A percentile compares a stretch with the other conserved stretches of the same genome.
These are phyloP conservation scores for Eutrema japonicum DNA, from an alignment of 345 rosid genomes.

Conservation along the genomic window DNA sequence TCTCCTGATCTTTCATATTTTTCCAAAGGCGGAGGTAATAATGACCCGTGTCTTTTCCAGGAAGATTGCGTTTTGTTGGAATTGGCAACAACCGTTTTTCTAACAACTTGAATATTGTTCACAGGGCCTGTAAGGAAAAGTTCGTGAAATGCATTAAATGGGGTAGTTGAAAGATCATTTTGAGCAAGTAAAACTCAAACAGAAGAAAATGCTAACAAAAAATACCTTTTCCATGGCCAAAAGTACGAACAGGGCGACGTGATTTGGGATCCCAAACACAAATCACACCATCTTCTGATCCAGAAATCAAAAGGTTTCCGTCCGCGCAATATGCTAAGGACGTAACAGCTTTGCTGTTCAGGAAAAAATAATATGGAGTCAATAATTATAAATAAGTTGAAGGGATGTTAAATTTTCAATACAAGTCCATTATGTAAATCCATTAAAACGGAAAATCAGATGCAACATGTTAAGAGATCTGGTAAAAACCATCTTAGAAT, in stretches of 20 bases:
- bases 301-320: constrained; percentile 68
- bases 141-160: background rate
- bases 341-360: constrained; percentile 71
- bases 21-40: constrained; percentile 64
- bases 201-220: constrained; percentile 14
- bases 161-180: background rate
- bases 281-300: constrained; percentile 81
- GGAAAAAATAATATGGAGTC: constrained; percentile 18
- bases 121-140: constrained; percentile 54
- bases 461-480: constrained; percentile 10
- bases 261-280: constrained; percentile 66
- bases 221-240: constrained; percentile 70
- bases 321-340: constrained; percentile 65
- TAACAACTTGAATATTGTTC: constrained; percentile 66
- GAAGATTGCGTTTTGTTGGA: constrained; percentile 48
- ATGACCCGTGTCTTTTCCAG: constrained; percentile 55
- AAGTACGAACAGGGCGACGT: constrained; percentile 54
- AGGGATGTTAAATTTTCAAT: background rate
- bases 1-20: constrained; percentile 56
- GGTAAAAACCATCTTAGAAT: background rate
- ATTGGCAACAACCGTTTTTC: constrained; percentile 42
- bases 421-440: constrained; percentile 11
- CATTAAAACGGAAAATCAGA: background rate
- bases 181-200: background rate
- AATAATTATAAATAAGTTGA: background rate